Evolutionary conservation across 768 basidiomycete species (phyloP).

Genomic region (Plicaturopsis crispa): DNA sequence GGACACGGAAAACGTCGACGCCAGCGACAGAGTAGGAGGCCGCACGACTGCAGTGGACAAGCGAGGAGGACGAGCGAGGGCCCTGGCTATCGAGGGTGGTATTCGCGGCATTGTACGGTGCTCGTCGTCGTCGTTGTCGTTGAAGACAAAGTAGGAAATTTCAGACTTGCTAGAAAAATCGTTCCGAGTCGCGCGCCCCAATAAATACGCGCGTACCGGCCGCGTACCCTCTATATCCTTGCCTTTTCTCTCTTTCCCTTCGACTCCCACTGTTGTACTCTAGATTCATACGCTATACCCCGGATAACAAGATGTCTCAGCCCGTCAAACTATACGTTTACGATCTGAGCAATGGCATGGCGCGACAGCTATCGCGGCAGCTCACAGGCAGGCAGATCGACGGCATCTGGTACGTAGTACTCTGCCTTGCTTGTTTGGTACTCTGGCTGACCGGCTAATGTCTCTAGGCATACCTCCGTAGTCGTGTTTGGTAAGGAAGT

Average conservation of each 20-base stretch:
- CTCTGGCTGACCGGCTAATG: background rate
- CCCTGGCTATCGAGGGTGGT: background rate
- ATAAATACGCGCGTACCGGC: no score
- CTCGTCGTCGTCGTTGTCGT: background rate
- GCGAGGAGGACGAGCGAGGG: background rate
- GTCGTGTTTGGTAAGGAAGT: constrained; percentile 83
- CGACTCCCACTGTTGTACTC: background rate
- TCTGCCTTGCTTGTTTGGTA: background rate
- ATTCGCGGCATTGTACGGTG: background rate
- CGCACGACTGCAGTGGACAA: background rate
- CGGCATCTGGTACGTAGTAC: constrained; percentile 70
- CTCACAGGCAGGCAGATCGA: constrained; percentile 87
- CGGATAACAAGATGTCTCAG: constrained; percentile 10
- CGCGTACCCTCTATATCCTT: no score
- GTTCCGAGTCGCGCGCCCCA: no score
- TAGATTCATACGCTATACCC: no score
- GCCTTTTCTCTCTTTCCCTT: background rate
- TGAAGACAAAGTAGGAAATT: no score
- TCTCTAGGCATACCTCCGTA: constrained; percentile 87
- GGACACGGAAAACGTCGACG: background rate
- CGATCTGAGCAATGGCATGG: constrained; percentile 86
- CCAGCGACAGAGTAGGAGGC: background rate
- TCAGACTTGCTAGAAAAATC: no score
- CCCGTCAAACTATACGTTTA: constrained; percentile 83
- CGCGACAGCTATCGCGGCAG: constrained; percentile 67